phyloP scores from a whole-genome alignment of 106 monocot species.

The Posidonia australis region DNA sequence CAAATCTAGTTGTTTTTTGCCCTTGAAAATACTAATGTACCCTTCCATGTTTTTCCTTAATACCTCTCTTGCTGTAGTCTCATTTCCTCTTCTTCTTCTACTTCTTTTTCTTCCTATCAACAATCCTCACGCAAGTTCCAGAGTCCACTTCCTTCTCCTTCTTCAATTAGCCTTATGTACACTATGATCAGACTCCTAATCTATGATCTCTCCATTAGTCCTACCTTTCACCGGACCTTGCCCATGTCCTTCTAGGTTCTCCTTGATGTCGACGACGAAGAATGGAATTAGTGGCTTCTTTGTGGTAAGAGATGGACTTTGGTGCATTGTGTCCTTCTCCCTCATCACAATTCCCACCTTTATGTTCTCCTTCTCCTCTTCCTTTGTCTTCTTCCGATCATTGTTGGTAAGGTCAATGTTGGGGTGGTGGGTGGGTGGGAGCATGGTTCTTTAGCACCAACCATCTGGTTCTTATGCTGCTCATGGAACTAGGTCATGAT shows the following conservation, averaged over 20 bases:
- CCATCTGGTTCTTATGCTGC: constrained; percentile 55
- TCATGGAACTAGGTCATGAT: constrained; percentile 78
- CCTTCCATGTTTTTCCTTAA: too few species aligned
- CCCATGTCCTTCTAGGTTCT: constrained; percentile 25
- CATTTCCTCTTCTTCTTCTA: too few species aligned
- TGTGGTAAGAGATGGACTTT: constrained; percentile 3
- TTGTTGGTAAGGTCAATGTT: constrained; percentile 36
- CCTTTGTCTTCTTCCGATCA: constrained; percentile 12
- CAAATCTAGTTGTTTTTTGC: too few species aligned
- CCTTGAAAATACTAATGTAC: too few species aligned
- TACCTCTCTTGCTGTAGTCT: too few species aligned
- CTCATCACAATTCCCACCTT: constrained; percentile 11
- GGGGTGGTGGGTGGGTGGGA: constrained; percentile 19
- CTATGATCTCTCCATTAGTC: too few species aligned
- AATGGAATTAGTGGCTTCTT: constrained; percentile 12
- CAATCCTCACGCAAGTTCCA: too few species aligned
- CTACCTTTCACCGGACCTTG: not conserved
- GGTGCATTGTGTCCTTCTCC: constrained; percentile 18
- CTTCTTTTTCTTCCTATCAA: too few species aligned
- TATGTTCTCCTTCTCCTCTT: not conserved
- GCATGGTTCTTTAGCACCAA: constrained; percentile 10
- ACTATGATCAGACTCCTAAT: too few species aligned
- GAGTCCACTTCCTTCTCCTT: too few species aligned
- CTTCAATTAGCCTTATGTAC: too few species aligned
- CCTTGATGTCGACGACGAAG: constrained; percentile 33